phyloP scores from a whole-genome alignment of 768 basidiomycete genomes.

The Leucocoprinus sp. region DNA sequence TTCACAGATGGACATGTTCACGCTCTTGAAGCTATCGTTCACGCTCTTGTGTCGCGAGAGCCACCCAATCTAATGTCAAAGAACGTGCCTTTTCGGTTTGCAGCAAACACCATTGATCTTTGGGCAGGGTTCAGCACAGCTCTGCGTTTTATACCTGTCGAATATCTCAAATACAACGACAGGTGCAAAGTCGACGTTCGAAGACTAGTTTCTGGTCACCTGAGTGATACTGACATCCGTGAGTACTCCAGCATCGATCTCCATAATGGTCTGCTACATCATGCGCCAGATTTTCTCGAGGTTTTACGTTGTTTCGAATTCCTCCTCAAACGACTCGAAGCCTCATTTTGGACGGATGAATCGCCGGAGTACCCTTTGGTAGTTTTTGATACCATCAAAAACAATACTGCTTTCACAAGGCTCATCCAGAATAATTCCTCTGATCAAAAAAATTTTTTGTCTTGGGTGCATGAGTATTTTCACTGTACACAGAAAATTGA shows the following conservation, averaged over 20 bases:
- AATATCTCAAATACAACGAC: constrained; percentile 25
- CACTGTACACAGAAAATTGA: constrained; percentile 39
- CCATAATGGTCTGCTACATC: constrained; percentile 6
- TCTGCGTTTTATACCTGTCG: constrained; percentile 47
- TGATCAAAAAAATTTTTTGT: constrained; percentile 34
- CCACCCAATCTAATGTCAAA: not conserved
- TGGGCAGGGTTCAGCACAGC: constrained; percentile 42
- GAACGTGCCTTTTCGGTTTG: constrained; percentile 16
- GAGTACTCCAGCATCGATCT: constrained; percentile 22
- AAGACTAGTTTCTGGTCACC: constrained; percentile 50
- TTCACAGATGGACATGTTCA: constrained; percentile 39
- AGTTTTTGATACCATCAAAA: constrained; percentile 76
- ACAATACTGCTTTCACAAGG: constrained; percentile 53
- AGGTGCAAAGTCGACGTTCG: constrained; percentile 35
- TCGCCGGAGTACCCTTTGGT: constrained; percentile 67
- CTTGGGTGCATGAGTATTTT: constrained; percentile 62
- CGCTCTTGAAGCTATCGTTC: constrained; percentile 35
- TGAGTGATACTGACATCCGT: constrained; percentile 55
- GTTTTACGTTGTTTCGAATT: constrained; percentile 52
- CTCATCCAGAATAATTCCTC: constrained; percentile 28
- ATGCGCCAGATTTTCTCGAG: constrained; percentile 44
- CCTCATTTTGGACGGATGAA: constrained; percentile 62
- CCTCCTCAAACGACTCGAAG: constrained; percentile 48
- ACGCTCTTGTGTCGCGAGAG: constrained; percentile 18
- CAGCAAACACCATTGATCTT: constrained; percentile 33